Percentiles rank a stretch among this genome's conserved stretches.
phyloP scores from a whole-genome alignment of 441 rosid genomes.

The Adansonia madagascariensis region DNA sequence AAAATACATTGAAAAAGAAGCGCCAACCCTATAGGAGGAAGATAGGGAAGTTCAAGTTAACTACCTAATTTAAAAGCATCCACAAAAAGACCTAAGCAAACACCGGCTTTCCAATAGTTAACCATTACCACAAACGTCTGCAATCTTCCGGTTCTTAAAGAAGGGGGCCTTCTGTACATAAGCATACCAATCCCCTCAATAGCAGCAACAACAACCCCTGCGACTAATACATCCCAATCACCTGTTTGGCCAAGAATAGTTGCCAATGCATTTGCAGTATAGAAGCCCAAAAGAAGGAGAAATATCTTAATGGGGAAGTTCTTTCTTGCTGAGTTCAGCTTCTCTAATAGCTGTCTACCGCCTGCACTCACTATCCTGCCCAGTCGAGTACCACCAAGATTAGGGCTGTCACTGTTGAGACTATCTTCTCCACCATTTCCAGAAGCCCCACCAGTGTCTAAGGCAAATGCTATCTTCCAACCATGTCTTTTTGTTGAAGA shows the following conservation, averaged over 20 bases:
- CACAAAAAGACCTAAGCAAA: conserved; percentile 93
- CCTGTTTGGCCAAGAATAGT: conserved; percentile 98
- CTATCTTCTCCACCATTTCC: conserved; percentile 64
- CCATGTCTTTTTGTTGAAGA: conserved; percentile 45
- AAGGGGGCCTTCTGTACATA: conserved; percentile 66
- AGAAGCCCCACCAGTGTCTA: conserved; percentile 74
- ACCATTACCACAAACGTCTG: conserved; percentile 75
- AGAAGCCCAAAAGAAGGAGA: conserved; percentile 84
- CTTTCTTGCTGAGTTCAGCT: conserved; percentile 79
- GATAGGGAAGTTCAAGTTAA: conserved; percentile 27
- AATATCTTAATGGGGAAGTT: conserved; percentile 92
- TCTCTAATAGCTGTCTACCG: conserved; percentile 72
- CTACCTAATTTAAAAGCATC: conserved; percentile 97
- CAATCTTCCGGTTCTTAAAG: conserved; percentile 54
- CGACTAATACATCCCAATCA: conserved; percentile 95
- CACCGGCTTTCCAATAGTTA: conserved; percentile 97
- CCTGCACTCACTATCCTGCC: conserved; percentile 87
- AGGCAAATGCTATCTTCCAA: conserved; percentile 66
- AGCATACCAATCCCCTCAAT: conserved; percentile 94
- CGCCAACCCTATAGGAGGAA: background rate
- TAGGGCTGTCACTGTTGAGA: conserved; percentile 51
- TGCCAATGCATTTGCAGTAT: conserved; percentile 93
- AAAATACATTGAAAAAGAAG: conserved; percentile 3
- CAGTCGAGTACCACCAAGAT: conserved; percentile 77
- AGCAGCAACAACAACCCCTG: conserved; percentile 91